Percentiles rank a stretch among this genome's conserved stretches.
Conservation (phyloP, 2,329 filamentous ascomycete species). For the Pseudocercospora ulei region DNA sequence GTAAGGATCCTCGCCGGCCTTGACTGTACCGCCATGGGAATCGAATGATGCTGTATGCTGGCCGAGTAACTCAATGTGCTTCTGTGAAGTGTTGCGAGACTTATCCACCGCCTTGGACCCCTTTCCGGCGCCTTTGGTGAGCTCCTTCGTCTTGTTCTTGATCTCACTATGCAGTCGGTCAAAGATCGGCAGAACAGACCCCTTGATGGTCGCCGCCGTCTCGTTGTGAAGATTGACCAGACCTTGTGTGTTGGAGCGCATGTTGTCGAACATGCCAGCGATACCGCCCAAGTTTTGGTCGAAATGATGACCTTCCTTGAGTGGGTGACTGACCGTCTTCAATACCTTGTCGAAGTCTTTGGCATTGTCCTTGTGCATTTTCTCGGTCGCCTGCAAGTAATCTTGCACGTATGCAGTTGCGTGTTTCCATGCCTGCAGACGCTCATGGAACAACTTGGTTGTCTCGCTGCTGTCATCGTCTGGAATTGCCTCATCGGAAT, state of each 20-base stretch:
- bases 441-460: slow-evolving; percentile 63
- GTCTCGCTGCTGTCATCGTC: slow-evolving; percentile 44
- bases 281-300: slow-evolving; percentile 80
- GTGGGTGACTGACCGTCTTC: slow-evolving; percentile 79
- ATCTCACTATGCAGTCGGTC: slow-evolving; percentile 90
- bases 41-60: slow-evolving; percentile 75
- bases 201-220: slow-evolving; percentile 82
- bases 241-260: slow-evolving; percentile 83
- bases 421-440: slow-evolving; percentile 92
- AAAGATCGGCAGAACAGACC: slow-evolving; percentile 74
- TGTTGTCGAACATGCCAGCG: slow-evolving; percentile 84
- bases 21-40: slow-evolving; percentile 60
- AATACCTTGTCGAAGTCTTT: slow-evolving; percentile 94
- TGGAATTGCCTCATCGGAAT: slow-evolving; percentile 41
- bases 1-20: slow-evolving; percentile 73
- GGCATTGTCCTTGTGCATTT: slow-evolving; percentile 69
- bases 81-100: slow-evolving; percentile 74
- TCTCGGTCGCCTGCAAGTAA: slow-evolving; percentile 76
- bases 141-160: slow-evolving; percentile 90
- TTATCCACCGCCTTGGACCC: slow-evolving; percentile 86
- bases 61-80: slow-evolving; percentile 88
- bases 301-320: slow-evolving; percentile 88
- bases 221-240: slow-evolving; percentile 82
- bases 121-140: slow-evolving; percentile 70
- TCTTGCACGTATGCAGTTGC: slow-evolving; percentile 84